Conservation (phyloP, 352 stramenopile species). For the Phytophthora idaei region DNA sequence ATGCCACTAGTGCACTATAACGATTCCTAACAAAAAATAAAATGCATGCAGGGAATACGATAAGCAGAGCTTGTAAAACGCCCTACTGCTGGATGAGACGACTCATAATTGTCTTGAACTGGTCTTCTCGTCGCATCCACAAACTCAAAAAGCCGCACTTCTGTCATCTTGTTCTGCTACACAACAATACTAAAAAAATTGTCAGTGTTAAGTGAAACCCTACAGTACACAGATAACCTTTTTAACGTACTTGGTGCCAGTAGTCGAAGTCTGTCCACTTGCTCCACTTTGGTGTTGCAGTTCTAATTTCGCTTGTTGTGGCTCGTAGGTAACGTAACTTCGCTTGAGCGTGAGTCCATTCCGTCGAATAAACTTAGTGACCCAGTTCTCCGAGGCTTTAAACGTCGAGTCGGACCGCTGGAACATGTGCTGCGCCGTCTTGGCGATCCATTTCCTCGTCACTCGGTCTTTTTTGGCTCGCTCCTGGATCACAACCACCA, state of each 20-base stretch:
- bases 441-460: slow-evolving; percentile 85
- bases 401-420: slow-evolving; percentile 72
- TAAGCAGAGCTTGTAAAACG: slow-evolving; percentile 1
- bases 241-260: slow-evolving; percentile 22
- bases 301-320: slow-evolving; percentile 30
- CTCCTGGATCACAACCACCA: slow-evolving; percentile 80
- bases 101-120: neutral
- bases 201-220: neutral
- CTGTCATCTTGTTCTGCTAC: slow-evolving; percentile 2
- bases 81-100: neutral
- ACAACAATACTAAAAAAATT: slow-evolving; percentile 23
- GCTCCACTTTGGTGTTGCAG: slow-evolving; percentile 11
- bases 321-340: slow-evolving; percentile 79
- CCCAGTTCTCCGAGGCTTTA: slow-evolving; percentile 84
- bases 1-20: neutral
- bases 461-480: slow-evolving; percentile 80
- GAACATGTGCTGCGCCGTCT: slow-evolving; percentile 87
- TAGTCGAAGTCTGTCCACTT: neutral
- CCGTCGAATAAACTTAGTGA: slow-evolving; percentile 84
- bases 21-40: slow-evolving; percentile 8
- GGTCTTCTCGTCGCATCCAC: neutral
- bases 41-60: slow-evolving; percentile 7
- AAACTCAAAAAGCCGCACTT: neutral
- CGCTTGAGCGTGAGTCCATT: slow-evolving; percentile 80
- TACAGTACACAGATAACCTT: neutral